These are phyloP conservation scores for Dalbergia cultrata DNA, from an alignment of 306 rosid species.

Conservation along the genomic window DNA sequence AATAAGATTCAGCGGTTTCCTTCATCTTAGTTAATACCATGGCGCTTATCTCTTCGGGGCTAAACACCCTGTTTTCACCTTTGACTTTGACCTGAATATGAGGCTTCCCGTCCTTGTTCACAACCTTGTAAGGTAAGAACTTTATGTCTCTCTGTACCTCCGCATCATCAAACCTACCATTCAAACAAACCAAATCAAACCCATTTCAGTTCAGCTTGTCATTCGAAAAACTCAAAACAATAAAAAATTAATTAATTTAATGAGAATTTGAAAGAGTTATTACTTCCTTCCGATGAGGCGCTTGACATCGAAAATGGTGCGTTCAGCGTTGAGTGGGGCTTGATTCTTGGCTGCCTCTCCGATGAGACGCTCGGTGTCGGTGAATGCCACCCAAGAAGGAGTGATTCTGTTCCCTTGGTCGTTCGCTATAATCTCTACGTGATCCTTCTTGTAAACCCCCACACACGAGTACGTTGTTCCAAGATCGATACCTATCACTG, in stretches of 20 bases:
- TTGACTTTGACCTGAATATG: conserved; percentile 60
- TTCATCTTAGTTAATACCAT: conserved; percentile 65
- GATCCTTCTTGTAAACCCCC: conserved; percentile 65
- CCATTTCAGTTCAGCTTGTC: conserved; percentile 1
- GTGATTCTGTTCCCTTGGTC: conserved; percentile 73
- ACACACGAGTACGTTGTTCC: conserved; percentile 67
- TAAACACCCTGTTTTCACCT: conserved; percentile 64
- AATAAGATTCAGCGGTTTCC: conserved; percentile 63
- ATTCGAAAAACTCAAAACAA: background rate
- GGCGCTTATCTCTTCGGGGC: conserved; percentile 72
- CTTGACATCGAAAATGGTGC: conserved; percentile 62
- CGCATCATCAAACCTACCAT: conserved; percentile 56
- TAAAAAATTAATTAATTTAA: background rate
- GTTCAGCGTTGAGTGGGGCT: conserved; percentile 62
- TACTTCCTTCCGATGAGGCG: conserved; percentile 71
- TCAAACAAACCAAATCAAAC: background rate
- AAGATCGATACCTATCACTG: conserved; percentile 68
- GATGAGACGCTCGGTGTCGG: conserved; percentile 61
- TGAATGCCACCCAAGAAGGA: conserved; percentile 69
- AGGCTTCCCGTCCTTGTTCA: conserved; percentile 69
- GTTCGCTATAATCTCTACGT: conserved; percentile 65
- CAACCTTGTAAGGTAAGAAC: conserved; percentile 61
- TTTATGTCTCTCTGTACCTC: conserved; percentile 68
- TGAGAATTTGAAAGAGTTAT: background rate
- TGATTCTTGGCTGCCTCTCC: conserved; percentile 77